Conservation (phyloP, 805 yeast genomes). For the Sugiyamaella marilandica region DNA sequence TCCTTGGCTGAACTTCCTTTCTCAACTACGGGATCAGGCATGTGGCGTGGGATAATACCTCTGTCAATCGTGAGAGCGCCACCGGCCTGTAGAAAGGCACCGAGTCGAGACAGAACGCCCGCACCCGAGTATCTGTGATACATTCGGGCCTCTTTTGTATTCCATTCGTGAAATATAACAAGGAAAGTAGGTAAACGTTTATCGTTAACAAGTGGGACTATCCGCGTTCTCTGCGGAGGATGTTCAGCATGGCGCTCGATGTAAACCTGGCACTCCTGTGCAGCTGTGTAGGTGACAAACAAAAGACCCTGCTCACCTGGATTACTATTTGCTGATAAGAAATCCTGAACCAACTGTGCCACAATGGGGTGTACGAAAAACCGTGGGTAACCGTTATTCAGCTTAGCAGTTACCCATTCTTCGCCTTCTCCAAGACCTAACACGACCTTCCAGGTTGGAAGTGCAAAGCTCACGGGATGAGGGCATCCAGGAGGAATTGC, state of each 20-base stretch:
- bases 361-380: slow-evolving; percentile 36
- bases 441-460: slow-evolving; percentile 93
- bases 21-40: background rate
- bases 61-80: background rate
- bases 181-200: slow-evolving; percentile 68
- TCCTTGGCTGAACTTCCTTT: slow-evolving; percentile 55
- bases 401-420: slow-evolving; percentile 66
- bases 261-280: slow-evolving; percentile 80
- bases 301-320: slow-evolving; percentile 70
- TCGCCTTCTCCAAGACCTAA: slow-evolving; percentile 91
- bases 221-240: background rate
- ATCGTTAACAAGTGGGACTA: slow-evolving; percentile 33
- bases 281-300: slow-evolving; percentile 72
- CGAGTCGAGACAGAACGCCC: slow-evolving; percentile 90
- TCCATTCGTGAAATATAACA: slow-evolving; percentile 63
- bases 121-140: slow-evolving; percentile 98
- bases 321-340: slow-evolving; percentile 67
- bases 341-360: slow-evolving; percentile 23
- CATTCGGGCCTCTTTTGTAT: slow-evolving; percentile 62
- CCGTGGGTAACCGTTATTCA: slow-evolving; percentile 82
- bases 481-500: slow-evolving; percentile 6
- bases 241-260: slow-evolving; percentile 37
- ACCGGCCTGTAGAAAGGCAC: slow-evolving; percentile 58
- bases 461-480: slow-evolving; percentile 91
- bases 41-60: slow-evolving; percentile 7